These are phyloP conservation scores for Lachancea thermotolerans DNA, from an alignment of 805 yeast species.

Conservation along the genomic window DNA sequence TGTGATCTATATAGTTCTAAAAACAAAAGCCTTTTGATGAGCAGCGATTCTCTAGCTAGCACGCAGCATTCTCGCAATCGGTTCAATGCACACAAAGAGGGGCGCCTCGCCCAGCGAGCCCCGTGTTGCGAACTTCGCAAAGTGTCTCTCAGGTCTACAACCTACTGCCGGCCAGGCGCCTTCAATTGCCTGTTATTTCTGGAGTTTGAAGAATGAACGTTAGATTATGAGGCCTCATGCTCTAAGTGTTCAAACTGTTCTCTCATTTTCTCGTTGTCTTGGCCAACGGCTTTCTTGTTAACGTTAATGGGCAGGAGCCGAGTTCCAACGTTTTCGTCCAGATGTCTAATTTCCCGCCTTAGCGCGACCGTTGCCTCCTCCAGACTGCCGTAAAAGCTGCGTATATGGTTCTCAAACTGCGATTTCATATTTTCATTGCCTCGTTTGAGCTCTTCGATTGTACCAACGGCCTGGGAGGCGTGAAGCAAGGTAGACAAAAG, in stretches of 20 bases:
- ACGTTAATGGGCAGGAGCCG: conserved; percentile 27
- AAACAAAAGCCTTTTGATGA: too few relatives aligned
- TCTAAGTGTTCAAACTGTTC: conserved; percentile 22
- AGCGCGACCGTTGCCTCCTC: conserved; percentile 20
- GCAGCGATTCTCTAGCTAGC: too few relatives aligned
- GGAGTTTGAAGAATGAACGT: neutral
- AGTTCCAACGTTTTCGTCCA: conserved; percentile 28
- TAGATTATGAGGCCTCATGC: conserved; percentile 2
- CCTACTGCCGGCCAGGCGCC: too few relatives aligned
- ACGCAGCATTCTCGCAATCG: too few relatives aligned
- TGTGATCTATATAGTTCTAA: too few relatives aligned
- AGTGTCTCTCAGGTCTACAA: too few relatives aligned
- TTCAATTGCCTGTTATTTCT: too few relatives aligned
- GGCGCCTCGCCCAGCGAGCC: too few relatives aligned
- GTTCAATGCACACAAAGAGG: too few relatives aligned
- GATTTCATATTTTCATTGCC: conserved; percentile 26
- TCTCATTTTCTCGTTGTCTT: conserved; percentile 28
- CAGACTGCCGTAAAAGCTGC: conserved; percentile 21
- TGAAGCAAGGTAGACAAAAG: conserved; percentile 23
- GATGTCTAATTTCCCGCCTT: conserved; percentile 22
- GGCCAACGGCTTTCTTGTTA: conserved; percentile 29
- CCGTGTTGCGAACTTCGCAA: too few relatives aligned
- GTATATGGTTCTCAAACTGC: conserved; percentile 25
- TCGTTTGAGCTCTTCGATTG: conserved; percentile 27
- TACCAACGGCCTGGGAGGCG: conserved; percentile 27